Base-by-base conservation (phyloP, 495 filamentous ascomycete species). In the Hypoxylon subgilvum region DNA sequence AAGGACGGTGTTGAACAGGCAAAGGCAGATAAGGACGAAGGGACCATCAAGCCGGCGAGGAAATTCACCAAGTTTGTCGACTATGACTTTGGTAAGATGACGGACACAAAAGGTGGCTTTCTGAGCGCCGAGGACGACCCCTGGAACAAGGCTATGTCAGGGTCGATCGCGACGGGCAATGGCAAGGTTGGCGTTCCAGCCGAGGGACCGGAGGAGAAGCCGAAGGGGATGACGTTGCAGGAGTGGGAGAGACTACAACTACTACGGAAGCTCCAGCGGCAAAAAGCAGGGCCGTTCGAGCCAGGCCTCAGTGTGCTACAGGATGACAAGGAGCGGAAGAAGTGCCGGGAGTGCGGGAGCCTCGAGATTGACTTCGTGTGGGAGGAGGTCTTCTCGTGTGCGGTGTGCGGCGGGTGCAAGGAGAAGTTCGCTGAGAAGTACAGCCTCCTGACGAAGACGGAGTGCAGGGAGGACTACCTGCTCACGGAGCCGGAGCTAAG, bases 31-130 rank as follows among this genome's bases (percentile, higher is more conserved):
- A 67, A 72, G 14, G 81, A 84, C 17, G 78, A 80, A 23, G 75
- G 69, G 41, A 73, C 80, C 10, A 89, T 96, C 55, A 82, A 82
- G 51, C 84, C 88, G 1, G 88, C 86, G 41, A 83, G 82, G 49
- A 96, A 93, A 63, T 96, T 97, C 65, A 82, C 85, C 35, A 91
- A 92, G 72, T 97, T 86, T 73, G 90, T 98, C 61, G 94, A 98
- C 53, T 97, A 96, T 72, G 95, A 98, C 75, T 92, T 98, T 61
- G 90, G 87, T 59, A 91, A 91, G 75, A 98, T 98, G 90, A 93
- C 87, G 10, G 94, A 98, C 69, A 97, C 94, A 5, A 96, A 96
- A 65, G 94, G 94, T 34, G 94, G 94, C 0, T 98, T 98, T 70
- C 70, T 98, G 56, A 88, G 86, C 18, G 78, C 81, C 0, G 88